Base-by-base conservation (phyloP, 2,329 filamentous ascomycete species). In the Xylaria sp. region DNA sequence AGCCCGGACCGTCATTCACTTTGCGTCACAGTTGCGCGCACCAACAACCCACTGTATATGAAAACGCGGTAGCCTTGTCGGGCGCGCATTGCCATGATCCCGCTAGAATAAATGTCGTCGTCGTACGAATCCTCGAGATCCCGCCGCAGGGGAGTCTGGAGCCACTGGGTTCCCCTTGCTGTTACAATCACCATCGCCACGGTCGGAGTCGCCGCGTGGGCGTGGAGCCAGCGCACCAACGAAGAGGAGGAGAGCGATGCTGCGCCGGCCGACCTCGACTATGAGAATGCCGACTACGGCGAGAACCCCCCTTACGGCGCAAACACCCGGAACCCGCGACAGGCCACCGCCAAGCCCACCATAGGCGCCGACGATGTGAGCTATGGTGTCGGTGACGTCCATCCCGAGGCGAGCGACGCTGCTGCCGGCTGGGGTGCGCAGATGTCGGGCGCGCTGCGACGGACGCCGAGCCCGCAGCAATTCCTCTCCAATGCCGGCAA, bases 161-260 rank as follows among this genome's bases (percentile, higher is more conserved):
- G 91, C 77, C 95, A 97, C 82, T 98, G 94, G 93, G 88, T 97
- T 69, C 95, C 95, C 71, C 86, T 98, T 65, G 91, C 90, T 72
- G 82, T 97, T 72, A 98, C 94, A 59, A 90, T 97, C 67, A 94
- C 93, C 55, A 89, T 97, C 74, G 95, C 95, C 69, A 93, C 94
- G 25, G 90, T 92, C 64, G 94, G 94, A 40, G 83, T 97, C 57
- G 94, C 91, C 61, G 93, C 93, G 66, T 98, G 95, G 95, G 89
- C 94, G 69, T 97, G 94, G 94, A 97, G 92, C 79, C 94, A 97
- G 82, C 91, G 93, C 76, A 89, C 87, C 76, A 91, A 92, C 62
- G 91, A 94, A 32, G 87, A 90, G 62, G 86, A 88, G 66, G 86
- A 90, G 70, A 84, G 86, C 71, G 87, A 89, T 62, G 82, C 84